Evolutionary conservation across 2,329 filamentous ascomycete species (phyloP).

Genomic region (Paraphaeosphaeria minitans): DNA sequence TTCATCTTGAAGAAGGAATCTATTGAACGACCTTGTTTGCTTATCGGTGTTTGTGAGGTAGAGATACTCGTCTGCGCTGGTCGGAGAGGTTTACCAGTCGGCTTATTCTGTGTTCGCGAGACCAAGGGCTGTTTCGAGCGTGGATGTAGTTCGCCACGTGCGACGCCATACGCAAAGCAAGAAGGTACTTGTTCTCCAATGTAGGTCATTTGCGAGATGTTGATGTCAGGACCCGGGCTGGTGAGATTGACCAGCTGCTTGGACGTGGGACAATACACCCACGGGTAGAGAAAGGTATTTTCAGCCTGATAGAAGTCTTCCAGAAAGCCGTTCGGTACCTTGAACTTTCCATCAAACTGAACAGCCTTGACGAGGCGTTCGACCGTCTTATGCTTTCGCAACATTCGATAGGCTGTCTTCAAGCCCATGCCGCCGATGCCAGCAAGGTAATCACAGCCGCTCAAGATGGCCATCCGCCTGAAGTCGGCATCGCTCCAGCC

Average conservation of each 20-base stretch:
- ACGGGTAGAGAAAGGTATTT: conserved; percentile 89
- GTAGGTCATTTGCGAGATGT: conserved; percentile 74
- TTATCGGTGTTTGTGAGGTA: conserved; percentile 50
- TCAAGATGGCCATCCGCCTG: conserved; percentile 92
- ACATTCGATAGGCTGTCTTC: conserved; percentile 89
- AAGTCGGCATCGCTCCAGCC: conserved; percentile 95
- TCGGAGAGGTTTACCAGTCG: conserved; percentile 43
- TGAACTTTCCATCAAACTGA: conserved; percentile 86
- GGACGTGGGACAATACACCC: conserved; percentile 83
- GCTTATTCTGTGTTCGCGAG: conserved; percentile 37
- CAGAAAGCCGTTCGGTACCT: conserved; percentile 80
- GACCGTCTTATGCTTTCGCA: conserved; percentile 87
- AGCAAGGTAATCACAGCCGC: conserved; percentile 93
- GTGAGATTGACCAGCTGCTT: conserved; percentile 77
- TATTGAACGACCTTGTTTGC: conserved; percentile 67
- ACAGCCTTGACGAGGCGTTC: conserved; percentile 82
- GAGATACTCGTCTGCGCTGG: conserved; percentile 40
- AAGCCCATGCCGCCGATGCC: conserved; percentile 85
- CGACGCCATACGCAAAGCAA: conserved; percentile 73
- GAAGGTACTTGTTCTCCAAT: conserved; percentile 77
- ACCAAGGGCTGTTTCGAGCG: conserved; percentile 76
- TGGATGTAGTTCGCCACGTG: conserved; percentile 82
- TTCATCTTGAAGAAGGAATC: conserved; percentile 69
- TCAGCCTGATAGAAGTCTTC: conserved; percentile 85
- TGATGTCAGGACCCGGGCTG: conserved; percentile 65